phyloP scores from a whole-genome alignment of 2,329 filamentous ascomycete species.

The Nothomitra cinnamomea region DNA sequence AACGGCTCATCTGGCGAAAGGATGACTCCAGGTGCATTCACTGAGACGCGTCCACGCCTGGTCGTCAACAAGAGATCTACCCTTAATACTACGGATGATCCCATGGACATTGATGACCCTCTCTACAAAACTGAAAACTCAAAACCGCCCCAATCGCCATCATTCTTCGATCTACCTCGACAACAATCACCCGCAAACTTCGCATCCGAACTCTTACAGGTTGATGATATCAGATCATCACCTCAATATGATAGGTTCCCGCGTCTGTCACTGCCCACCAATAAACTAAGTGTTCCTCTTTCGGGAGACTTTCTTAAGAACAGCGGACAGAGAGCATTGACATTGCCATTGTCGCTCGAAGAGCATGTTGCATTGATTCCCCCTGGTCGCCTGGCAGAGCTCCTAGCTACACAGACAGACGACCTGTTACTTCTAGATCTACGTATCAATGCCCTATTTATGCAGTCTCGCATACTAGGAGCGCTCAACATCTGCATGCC shows the following conservation, averaged over 20 bases:
- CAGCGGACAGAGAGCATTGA: constrained; percentile 6
- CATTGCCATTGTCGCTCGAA: constrained; percentile 13
- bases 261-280: constrained; percentile 36
- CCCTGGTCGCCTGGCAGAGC: constrained; percentile 30
- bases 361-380: constrained; percentile 26
- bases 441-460: constrained; percentile 69
- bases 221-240: constrained; percentile 19
- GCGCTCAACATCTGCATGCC: constrained; percentile 89
- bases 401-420: constrained; percentile 24
- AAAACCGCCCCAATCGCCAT: constrained; percentile 6
- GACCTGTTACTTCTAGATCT: constrained; percentile 64
- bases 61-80: too few relatives aligned
- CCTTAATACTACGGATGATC: background rate
- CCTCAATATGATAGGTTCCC: constrained; percentile 33
- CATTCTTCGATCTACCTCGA: constrained; percentile 27
- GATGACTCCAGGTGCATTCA: constrained; percentile 1
- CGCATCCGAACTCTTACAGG: constrained; percentile 21
- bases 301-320: constrained; percentile 10
- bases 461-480: constrained; percentile 54
- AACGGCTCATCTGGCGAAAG: constrained; percentile 28
- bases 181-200: constrained; percentile 30
- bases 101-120: constrained; percentile 3
- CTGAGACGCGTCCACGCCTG: background rate
- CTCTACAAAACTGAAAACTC: constrained; percentile 12
- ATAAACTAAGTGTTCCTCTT: constrained; percentile 26